Base-by-base conservation (phyloP, 176 grass and related monocot genomes). In the Aegilops bicornis region DNA sequence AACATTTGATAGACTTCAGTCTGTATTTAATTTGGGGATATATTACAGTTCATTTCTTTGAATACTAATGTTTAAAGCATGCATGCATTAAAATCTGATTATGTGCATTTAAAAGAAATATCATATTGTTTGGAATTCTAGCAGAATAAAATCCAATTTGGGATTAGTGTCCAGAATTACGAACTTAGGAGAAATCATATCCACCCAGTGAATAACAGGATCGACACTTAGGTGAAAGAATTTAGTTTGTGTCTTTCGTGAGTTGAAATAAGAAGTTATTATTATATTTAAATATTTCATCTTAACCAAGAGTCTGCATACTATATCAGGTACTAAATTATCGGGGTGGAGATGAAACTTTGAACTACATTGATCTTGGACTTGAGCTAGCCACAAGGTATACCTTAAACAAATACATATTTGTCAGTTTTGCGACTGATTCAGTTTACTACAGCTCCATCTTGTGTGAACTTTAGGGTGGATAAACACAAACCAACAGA, bases 331-430 rank as follows among this genome's bases (percentile, higher is more conserved):
- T 62, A 24, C 60, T 62, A 62, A 25, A 62, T 24, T 62, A 62
- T 62, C 8, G 60, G n/a, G n/a, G n/a, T 24, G n/a, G n/a, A 24
- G 8, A 62, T 62, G 60, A 24, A 62, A 62, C 60, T 24, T 62
- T 62, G 23, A 62, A 62, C 60, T 62, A 35, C 45, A 48, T 48
- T 48, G 45, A 48, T 48, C 45, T 98, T 79, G 93, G 95, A 32
- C 90, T 98, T 89, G 93, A 95, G 91, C 69, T 98, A 71, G 84
- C 77, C 69, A 88, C 89, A 50, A 98, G 89, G 95, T 98, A 93
- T 73, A 42, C 69, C 69, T 25, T 32, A 68, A 39, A 64, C 7
- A 29, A 7, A 42, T n/a, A 31, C 43, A 43, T 33, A 67, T 8
- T 30, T 30, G 12, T 47, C 43, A 47, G 43, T 32, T 67, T 67